Evolutionary conservation across 129 eudicot genomes (phyloP), one percentile per base, ranked within the genome.

Genomic region (Silybum marianum): DNA sequence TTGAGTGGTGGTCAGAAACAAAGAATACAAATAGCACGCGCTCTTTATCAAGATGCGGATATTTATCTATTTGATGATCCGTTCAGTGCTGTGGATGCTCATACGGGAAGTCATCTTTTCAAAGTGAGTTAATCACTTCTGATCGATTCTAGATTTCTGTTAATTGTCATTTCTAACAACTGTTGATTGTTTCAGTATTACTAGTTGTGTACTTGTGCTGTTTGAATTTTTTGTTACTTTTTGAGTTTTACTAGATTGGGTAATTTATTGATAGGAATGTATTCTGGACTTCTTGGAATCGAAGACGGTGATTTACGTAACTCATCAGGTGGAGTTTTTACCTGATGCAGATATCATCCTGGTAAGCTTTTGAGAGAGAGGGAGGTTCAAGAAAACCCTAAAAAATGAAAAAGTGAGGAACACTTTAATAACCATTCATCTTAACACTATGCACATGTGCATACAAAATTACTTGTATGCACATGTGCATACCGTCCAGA

Each of bases 81-180:
- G 5, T 88, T 88, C 26, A 88, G 91, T 6, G 91, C 88, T 25
- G 89, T 88, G 68, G 91, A 88, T 83, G 91, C 87, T 30, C 87
- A 85, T 54, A 88, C 91, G 21, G 91, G 87, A 82, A 85, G 79
- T 28, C 85, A 85, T 58, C 69, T 88, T 36, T 83, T 88, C 75
- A 85, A 80, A 71, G 91, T 85, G 30, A 82, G 65, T 54, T 13
- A 18, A 2, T 11, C 9, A 1, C 2, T 14, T 54, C 4, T 18
- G 22, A n/a, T 16, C 63, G 6, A 6, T 7, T n/a, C 12, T 44
- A 44, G 54, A 44, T 11, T 24, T 40, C 9, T 5, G 9, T 19
- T 38, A 38, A 40, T 22, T 8, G 4, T 44, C 6, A 40, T 18
- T 7, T n/a, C 51, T 14, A 51, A 38, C 22, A 5, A 8, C 6